Percentiles rank a stretch among this genome's conserved stretches.
These are phyloP conservation scores for Lasiosphaeria miniovina DNA, from an alignment of 495 filamentous ascomycete genomes.

Conservation along the genomic window DNA sequence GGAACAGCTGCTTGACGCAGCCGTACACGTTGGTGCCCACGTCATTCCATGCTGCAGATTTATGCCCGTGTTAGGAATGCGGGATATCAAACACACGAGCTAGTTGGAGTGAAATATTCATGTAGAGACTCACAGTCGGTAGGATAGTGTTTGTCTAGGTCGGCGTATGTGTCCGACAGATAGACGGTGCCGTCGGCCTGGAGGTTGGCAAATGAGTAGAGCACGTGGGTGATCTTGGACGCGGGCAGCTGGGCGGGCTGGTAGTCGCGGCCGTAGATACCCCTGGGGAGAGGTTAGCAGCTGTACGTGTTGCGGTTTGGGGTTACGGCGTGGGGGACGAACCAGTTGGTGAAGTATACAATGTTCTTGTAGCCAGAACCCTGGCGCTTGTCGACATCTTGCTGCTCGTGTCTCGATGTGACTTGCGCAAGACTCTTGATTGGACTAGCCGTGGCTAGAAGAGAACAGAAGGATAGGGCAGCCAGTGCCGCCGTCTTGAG, in stretches of 20 bases:
- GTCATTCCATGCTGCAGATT: conserved; percentile 41
- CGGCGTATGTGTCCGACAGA: conserved; percentile 55
- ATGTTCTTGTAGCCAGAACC: conserved; percentile 38
- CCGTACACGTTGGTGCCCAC: conserved; percentile 69
- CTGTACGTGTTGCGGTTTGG: background rate
- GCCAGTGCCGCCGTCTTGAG: conserved; percentile 18
- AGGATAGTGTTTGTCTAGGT: conserved; percentile 73
- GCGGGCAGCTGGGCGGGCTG: conserved; percentile 78
- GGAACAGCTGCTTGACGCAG: conserved; percentile 80
- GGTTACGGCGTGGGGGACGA: background rate
- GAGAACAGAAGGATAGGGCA: conserved; percentile 19
- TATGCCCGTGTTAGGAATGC: background rate
- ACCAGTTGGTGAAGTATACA: conserved; percentile 52
- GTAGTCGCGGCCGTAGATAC: conserved; percentile 80
- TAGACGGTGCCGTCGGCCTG: conserved; percentile 76
- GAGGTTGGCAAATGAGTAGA: conserved; percentile 92
- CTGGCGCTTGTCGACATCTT: background rate
- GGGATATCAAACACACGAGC: background rate
- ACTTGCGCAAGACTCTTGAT: background rate
- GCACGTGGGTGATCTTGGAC: conserved; percentile 76
- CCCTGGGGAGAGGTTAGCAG: conserved; percentile 46
- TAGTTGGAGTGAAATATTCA: background rate
- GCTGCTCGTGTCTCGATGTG: background rate
- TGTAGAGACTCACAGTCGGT: conserved; percentile 35
- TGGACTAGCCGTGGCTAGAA: conserved; percentile 11